A percentile compares a stretch with the other conserved stretches of the same genome.
phyloP scores from a whole-genome alignment of 148 eudicot genomes.

The Rheum nobile region DNA sequence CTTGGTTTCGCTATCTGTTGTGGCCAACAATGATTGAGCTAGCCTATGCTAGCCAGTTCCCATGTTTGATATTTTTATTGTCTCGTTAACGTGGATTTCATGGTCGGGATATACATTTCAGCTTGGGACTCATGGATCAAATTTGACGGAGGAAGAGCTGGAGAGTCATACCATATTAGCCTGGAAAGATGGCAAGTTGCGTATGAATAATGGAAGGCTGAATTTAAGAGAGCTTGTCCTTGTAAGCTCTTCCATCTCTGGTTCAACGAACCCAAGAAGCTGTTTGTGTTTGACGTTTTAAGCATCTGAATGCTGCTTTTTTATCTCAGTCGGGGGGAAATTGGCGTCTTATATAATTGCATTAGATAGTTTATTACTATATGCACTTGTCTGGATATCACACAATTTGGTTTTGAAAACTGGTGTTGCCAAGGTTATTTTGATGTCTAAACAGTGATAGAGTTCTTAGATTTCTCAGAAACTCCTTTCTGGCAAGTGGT shows the following conservation, averaged over 20 bases:
- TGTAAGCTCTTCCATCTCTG: slow-evolving; percentile 33
- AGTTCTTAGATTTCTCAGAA: neutral
- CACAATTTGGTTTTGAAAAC: neutral
- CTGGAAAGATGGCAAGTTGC: slow-evolving; percentile 75
- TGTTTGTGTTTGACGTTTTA: neutral
- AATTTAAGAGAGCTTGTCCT: slow-evolving; percentile 40
- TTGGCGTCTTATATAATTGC: neutral
- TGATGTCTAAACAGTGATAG: neutral
- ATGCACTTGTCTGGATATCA: neutral
- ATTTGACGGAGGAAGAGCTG: slow-evolving; percentile 78
- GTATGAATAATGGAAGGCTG: slow-evolving; percentile 31
- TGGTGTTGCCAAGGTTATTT: neutral
- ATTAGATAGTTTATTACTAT: neutral
- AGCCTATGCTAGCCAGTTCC: neutral
- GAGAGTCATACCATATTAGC: slow-evolving; percentile 85
- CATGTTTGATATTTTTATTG: neutral
- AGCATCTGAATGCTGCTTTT: neutral
- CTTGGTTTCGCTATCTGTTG: neutral
- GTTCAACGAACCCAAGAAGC: neutral
- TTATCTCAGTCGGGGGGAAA: neutral
- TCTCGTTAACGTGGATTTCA: neutral
- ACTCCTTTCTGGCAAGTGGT: neutral
- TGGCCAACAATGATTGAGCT: neutral
- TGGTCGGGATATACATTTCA: slow-evolving; percentile 12
- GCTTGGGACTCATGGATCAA: slow-evolving; percentile 82